These are phyloP conservation scores for Scedosporium aurantiacum DNA, from an alignment of 2,329 filamentous ascomycete genomes.

Conservation along the genomic window DNA sequence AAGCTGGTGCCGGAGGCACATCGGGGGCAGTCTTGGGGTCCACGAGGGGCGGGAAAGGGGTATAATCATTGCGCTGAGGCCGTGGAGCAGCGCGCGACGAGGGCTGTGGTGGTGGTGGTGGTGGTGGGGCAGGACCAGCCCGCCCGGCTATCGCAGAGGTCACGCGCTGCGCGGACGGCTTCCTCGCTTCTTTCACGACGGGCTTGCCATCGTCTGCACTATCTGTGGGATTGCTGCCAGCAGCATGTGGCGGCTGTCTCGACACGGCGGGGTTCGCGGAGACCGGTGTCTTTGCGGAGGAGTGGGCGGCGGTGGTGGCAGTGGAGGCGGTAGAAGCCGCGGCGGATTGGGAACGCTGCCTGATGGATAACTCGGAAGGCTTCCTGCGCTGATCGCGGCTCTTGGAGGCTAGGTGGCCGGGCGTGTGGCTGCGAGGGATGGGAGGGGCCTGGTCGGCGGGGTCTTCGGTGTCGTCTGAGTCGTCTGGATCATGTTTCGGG, in stretches of 20 bases:
- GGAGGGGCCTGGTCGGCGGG: constrained; percentile 23
- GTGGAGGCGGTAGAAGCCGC: constrained; percentile 17
- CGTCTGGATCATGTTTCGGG: constrained; percentile 17
- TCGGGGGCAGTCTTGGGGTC: constrained; percentile 46
- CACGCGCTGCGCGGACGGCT: constrained; percentile 36
- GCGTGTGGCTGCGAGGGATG: constrained; percentile 47
- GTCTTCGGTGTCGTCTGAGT: constrained; percentile 24
- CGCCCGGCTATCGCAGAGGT: constrained; percentile 38
- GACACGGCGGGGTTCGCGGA: constrained; percentile 5
- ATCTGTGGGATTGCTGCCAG: constrained; percentile 10
- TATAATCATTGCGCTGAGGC: constrained; percentile 28
- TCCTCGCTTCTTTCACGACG: constrained; percentile 20
- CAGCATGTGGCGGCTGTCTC: constrained; percentile 16
- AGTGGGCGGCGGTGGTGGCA: constrained; percentile 12
- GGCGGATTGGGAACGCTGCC: constrained; percentile 43
- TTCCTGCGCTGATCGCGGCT: constrained; percentile 41
- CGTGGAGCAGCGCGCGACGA: constrained; percentile 12
- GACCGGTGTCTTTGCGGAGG: constrained; percentile 14
- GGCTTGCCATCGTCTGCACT: constrained; percentile 14
- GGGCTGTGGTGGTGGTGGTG: constrained; percentile 8
- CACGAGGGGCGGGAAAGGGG: constrained; percentile 44
- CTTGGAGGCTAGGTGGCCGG: constrained; percentile 49
- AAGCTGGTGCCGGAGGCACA: constrained; percentile 51
- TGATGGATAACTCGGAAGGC: constrained; percentile 39
- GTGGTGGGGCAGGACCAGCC: constrained; percentile 12